These are phyloP conservation scores for Aphanomyces invadans DNA, from an alignment of 352 stramenopile species.

Conservation along the genomic window DNA sequence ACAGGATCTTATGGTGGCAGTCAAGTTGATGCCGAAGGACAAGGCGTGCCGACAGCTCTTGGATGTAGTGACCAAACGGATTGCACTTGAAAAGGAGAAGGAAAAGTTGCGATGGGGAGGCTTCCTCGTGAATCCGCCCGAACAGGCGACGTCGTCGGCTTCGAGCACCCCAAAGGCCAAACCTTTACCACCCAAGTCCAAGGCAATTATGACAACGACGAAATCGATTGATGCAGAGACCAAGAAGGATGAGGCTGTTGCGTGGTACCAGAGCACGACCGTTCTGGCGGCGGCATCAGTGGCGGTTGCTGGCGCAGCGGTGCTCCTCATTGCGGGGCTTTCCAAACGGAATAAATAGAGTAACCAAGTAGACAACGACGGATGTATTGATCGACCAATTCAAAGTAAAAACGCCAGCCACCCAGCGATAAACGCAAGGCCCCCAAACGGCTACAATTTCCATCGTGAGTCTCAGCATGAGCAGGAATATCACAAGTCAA, in stretches of 20 bases:
- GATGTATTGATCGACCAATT: neutral
- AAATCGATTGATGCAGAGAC: neutral
- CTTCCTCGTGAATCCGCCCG: constrained; percentile 35
- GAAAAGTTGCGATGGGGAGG: constrained; percentile 77
- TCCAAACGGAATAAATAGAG: constrained; percentile 13
- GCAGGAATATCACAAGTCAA: neutral
- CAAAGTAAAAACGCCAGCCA: constrained; percentile 4
- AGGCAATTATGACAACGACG: constrained; percentile 5
- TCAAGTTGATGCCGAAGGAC: constrained; percentile 73
- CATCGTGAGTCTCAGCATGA: neutral
- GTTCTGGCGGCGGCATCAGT: neutral
- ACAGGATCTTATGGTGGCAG: constrained; percentile 66
- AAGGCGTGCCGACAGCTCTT: constrained; percentile 71
- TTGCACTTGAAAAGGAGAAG: constrained; percentile 65
- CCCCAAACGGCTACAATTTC: neutral
- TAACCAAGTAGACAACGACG: neutral
- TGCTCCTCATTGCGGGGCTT: neutral
- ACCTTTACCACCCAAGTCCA: neutral
- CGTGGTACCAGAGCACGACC: constrained; percentile 4
- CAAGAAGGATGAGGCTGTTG: neutral
- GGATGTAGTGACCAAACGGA: constrained; percentile 56
- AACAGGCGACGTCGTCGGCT: neutral
- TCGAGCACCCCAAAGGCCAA: neutral
- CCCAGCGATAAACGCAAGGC: neutral
- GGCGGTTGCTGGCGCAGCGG: neutral